phyloP scores from a whole-genome alignment of 805 yeast species.

The Cyberlindnera nakhonratchasimensis region DNA sequence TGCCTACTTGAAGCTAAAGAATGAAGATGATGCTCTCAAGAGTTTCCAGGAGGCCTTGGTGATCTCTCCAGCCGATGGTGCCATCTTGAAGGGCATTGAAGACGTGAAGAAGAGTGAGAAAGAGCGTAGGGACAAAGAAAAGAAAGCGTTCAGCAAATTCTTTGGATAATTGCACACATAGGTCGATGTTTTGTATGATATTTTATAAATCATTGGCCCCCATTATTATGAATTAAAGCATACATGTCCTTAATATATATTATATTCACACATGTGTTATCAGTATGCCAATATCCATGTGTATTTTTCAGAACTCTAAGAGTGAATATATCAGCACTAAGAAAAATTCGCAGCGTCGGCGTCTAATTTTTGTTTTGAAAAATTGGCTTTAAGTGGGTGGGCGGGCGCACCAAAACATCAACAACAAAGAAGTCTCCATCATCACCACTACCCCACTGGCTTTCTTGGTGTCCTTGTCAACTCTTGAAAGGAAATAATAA shows the following conservation, averaged over 20 bases:
- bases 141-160: conserved; percentile 71
- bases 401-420: background rate
- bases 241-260: too few relatives aligned
- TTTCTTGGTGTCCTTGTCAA: conserved; percentile 13
- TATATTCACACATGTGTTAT: background rate
- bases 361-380: conserved; percentile 15
- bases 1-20: conserved; percentile 60
- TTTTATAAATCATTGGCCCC: too few relatives aligned
- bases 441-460: conserved; percentile 8
- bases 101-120: conserved; percentile 54
- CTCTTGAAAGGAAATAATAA: conserved; percentile 6
- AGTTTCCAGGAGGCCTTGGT: conserved; percentile 64
- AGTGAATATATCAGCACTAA: conserved; percentile 14
- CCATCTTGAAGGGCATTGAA: conserved; percentile 58
- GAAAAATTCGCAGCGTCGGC: conserved; percentile 3
- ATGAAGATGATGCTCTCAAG: conserved; percentile 64
- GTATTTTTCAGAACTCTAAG: conserved; percentile 3
- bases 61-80: conserved; percentile 68
- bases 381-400: conserved; percentile 6
- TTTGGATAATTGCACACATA: conserved; percentile 33
- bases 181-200: too few relatives aligned
- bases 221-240: too few relatives aligned
- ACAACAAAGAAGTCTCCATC: conserved; percentile 1
- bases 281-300: background rate
- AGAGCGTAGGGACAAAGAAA: conserved; percentile 61